Conservation (phyloP, 495 filamentous ascomycete genomes). For the Aspergillus kassunensis region DNA sequence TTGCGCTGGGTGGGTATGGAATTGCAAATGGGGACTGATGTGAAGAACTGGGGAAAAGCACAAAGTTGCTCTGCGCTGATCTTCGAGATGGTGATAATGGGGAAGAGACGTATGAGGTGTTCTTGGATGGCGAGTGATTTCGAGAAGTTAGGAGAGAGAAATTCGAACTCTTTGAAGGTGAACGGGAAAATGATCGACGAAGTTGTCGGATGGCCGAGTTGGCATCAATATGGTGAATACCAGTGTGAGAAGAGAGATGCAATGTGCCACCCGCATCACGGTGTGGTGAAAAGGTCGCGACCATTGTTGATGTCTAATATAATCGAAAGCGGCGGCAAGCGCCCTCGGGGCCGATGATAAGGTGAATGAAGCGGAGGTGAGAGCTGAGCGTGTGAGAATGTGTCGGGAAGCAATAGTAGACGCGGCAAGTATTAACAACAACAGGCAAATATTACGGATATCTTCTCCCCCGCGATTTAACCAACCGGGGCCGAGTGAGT, state of each 20-base stretch:
- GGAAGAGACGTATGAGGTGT: constrained; percentile 44
- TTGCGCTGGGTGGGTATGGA: constrained; percentile 50
- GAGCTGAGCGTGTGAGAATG: not conserved
- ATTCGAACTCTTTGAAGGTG: constrained; percentile 71
- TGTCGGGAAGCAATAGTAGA: too few relatives aligned
- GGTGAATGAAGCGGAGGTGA: not conserved
- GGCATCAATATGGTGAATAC: constrained; percentile 73
- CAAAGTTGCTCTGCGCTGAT: constrained; percentile 41
- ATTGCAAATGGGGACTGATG: constrained; percentile 49
- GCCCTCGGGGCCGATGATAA: not conserved
- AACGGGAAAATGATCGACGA: constrained; percentile 78
- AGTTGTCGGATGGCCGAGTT: constrained; percentile 72
- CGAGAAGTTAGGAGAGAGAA: constrained; percentile 60
- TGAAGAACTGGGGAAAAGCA: constrained; percentile 45
- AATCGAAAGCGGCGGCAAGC: not conserved
- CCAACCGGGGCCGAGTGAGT: constrained; percentile 11
- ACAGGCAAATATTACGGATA: constrained; percentile 10
- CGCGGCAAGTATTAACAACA: constrained; percentile 13
- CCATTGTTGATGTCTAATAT: constrained; percentile 33
- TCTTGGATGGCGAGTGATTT: constrained; percentile 50
- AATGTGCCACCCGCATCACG: constrained; percentile 70
- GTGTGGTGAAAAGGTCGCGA: constrained; percentile 51
- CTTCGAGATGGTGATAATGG: constrained; percentile 49
- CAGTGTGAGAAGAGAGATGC: constrained; percentile 78
- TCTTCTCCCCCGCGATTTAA: constrained; percentile 13